These are phyloP conservation scores for Aspergillus pseudoviridinutans DNA, from an alignment of 2,329 filamentous ascomycete genomes.

Conservation along the genomic window DNA sequence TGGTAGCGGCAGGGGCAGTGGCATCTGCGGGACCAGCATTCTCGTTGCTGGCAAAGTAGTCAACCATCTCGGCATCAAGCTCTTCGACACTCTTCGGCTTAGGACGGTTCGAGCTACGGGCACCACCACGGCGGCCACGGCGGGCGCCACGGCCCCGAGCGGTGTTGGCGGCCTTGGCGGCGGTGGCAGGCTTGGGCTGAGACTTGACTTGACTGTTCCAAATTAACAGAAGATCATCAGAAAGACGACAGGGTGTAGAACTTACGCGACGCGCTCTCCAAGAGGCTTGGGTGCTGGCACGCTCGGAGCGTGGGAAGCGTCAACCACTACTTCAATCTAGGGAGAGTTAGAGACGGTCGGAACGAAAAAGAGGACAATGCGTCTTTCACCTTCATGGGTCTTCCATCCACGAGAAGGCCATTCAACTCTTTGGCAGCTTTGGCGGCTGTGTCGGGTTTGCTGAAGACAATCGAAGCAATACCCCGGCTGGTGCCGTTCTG, in stretches of 20 bases:
- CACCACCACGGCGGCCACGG: slow-evolving; percentile 47
- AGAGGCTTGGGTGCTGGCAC: slow-evolving; percentile 68
- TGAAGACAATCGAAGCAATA: slow-evolving; percentile 85
- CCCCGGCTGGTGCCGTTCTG: slow-evolving; percentile 88
- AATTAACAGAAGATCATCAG: slow-evolving; percentile 18
- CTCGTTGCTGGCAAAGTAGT: slow-evolving; percentile 67
- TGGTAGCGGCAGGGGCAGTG: slow-evolving; percentile 38
- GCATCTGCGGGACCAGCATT: slow-evolving; percentile 36
- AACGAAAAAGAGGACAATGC: neutral
- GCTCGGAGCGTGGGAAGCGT: slow-evolving; percentile 66
- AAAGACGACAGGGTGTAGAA: slow-evolving; percentile 8
- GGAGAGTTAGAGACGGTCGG: slow-evolving; percentile 13
- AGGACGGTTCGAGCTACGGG: slow-evolving; percentile 60
- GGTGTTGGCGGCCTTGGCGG: slow-evolving; percentile 61
- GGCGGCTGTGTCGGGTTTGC: slow-evolving; percentile 72
- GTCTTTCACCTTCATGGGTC: slow-evolving; percentile 74
- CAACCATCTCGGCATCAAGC: slow-evolving; percentile 94
- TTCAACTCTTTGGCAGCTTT: slow-evolving; percentile 83
- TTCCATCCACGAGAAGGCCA: slow-evolving; percentile 82
- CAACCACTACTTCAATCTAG: slow-evolving; percentile 86
- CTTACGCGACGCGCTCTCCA: slow-evolving; percentile 76
- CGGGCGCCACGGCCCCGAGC: slow-evolving; percentile 38
- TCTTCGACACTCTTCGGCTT: slow-evolving; percentile 90
- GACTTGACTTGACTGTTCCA: slow-evolving; percentile 56
- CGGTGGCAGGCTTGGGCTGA: slow-evolving; percentile 77